phyloP scores from a whole-genome alignment of 139 green algal genomes.

The Diplosphaera chodatii region DNA sequence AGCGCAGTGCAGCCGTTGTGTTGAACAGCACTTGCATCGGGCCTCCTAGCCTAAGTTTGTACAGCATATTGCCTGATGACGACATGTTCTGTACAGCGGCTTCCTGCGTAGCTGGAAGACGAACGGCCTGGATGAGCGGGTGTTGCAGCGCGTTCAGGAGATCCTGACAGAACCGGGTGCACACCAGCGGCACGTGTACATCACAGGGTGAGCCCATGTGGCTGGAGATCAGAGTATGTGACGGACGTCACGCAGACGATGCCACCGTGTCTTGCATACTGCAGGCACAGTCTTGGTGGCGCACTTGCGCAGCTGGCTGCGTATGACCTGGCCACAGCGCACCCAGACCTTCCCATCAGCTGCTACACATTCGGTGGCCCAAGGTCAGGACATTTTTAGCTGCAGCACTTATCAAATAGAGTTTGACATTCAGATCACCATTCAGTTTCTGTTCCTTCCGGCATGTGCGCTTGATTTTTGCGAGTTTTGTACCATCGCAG shows the following conservation, averaged over 20 bases:
- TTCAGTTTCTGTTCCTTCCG: no score
- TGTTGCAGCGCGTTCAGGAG: constrained; percentile 6
- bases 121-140: constrained; percentile 8
- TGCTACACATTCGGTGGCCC: constrained; percentile 40
- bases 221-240: no score
- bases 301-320: constrained; percentile 39
- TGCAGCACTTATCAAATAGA: no score
- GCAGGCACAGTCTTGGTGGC: constrained; percentile 41
- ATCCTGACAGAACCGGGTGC: background rate
- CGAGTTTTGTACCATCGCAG: constrained; percentile 11
- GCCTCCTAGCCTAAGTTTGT: no score
- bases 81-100: background rate
- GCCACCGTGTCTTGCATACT: background rate
- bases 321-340: constrained; percentile 20
- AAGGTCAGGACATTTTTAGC: background rate
- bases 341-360: background rate
- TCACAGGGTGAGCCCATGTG: background rate
- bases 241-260: no score
- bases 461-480: no score
- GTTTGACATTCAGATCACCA: no score
- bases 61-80: no score
- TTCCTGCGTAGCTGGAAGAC: constrained; percentile 5
- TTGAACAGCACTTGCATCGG: no score
- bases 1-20: no score
- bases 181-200: background rate